Evolutionary conservation across 2,329 filamentous ascomycete genomes (phyloP).

Genomic region (Bipolaris gigantea): DNA sequence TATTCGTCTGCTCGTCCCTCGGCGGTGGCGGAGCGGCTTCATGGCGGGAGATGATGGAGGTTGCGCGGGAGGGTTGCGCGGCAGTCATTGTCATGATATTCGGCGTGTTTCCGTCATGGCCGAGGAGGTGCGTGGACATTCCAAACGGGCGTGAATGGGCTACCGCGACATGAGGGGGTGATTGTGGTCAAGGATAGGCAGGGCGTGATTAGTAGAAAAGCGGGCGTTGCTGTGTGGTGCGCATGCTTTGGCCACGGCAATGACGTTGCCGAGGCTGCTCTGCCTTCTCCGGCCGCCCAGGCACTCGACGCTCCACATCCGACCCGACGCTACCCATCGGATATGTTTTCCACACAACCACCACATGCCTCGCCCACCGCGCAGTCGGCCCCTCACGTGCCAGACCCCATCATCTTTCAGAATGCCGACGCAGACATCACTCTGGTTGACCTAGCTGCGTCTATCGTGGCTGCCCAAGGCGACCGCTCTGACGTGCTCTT

Average conservation of each 20-base stretch:
- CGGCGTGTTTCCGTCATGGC: conserved; percentile 41
- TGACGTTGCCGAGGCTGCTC: conserved; percentile 18
- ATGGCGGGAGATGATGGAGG: conserved; percentile 49
- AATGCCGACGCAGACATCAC: conserved; percentile 55
- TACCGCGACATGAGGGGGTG: conserved; percentile 27
- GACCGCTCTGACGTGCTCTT: conserved; percentile 47
- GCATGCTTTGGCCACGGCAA: conserved; percentile 6
- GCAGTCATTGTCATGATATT: conserved; percentile 39
- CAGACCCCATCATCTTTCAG: conserved; percentile 55
- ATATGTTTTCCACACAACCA: conserved; percentile 9
- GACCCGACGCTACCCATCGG: conserved; percentile 17
- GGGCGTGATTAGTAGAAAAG: conserved; percentile 10
- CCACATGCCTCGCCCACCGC: neutral
- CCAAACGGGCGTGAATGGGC: conserved; percentile 23
- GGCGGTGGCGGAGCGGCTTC: conserved; percentile 53
- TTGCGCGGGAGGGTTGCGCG: conserved; percentile 25
- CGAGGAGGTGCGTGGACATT: conserved; percentile 45
- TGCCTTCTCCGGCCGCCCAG: conserved; percentile 9
- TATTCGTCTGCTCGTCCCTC: conserved; percentile 5
- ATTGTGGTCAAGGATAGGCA: neutral
- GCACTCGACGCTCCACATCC: neutral
- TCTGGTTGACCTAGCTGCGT: conserved; percentile 69
- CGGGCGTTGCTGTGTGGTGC: conserved; percentile 10
- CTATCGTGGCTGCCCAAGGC: conserved; percentile 68
- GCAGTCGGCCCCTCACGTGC: neutral